Percentiles rank a stretch among this genome's conserved stretches.
Evolutionary conservation across 1,139 yeast genomes (phyloP).

Genomic region (Blastobotrys indianensis): DNA sequence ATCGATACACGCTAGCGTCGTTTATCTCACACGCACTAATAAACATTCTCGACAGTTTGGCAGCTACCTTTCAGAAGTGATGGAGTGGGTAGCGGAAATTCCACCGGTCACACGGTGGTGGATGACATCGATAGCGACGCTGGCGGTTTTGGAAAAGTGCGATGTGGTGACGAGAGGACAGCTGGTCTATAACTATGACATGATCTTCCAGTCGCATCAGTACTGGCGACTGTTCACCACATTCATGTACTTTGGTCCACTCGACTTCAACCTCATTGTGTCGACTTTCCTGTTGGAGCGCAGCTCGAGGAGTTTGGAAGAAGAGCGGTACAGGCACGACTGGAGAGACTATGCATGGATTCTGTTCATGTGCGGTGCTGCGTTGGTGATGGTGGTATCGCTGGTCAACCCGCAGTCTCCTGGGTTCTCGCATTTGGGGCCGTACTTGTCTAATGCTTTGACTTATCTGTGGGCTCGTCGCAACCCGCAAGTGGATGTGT

Average conservation of each 20-base stretch:
- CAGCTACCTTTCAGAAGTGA: conserved; percentile 1
- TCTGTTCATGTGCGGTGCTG: conserved; percentile 26
- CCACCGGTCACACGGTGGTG: conserved; percentile 31
- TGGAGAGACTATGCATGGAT: conserved; percentile 40
- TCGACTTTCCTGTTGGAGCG: conserved; percentile 36
- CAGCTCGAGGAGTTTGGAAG: conserved; percentile 41
- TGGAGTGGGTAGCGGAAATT: conserved; percentile 32
- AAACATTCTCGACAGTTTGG: too few relatives aligned
- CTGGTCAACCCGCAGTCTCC: conserved; percentile 21
- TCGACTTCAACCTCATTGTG: conserved; percentile 36
- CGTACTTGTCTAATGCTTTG: conserved; percentile 36
- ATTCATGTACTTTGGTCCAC: conserved; percentile 40
- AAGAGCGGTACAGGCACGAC: conserved; percentile 30
- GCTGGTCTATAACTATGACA: conserved; percentile 19
- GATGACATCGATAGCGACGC: conserved; percentile 29
- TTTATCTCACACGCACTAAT: too few relatives aligned
- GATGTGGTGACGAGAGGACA: conserved; percentile 28
- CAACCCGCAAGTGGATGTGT: conserved; percentile 37
- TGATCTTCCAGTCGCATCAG: conserved; percentile 29
- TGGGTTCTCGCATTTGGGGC: conserved; percentile 33
- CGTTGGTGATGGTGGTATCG: conserved; percentile 32
- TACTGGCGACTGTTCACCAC: conserved; percentile 42
- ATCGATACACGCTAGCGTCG: too few relatives aligned
- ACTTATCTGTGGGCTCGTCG: conserved; percentile 44
- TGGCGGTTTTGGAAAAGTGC: conserved; percentile 32